Base-by-base conservation (phyloP, 2,329 filamentous ascomycete species). In the Neofusicoccum umdonicola region DNA sequence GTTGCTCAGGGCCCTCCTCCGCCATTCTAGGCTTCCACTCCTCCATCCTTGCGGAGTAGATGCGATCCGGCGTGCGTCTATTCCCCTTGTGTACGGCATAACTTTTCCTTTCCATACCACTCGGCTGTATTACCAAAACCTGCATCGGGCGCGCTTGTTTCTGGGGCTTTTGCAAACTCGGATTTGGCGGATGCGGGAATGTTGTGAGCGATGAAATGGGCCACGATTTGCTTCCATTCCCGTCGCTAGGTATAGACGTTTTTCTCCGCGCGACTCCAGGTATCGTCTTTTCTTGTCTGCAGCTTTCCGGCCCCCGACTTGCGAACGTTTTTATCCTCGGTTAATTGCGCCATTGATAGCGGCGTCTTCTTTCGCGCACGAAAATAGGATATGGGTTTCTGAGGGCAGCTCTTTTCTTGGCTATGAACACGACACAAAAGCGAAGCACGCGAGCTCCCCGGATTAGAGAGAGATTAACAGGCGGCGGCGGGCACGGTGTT, bases 1-100 rank as follows among this genome's bases (percentile, higher is more conserved):
- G 66, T 68, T 22, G 72, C 69, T 48, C 70, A 72, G 31, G 70
- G 71, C 19, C 71, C 72, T 37, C 70, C 77, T 27, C 77, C 77
- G 62, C 77, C 77, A n/a, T 79, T 79, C 67, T 79, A 78, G 72
- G 71, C 68, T 44, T 65, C 62, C 63, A 17, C n/a, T 5, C 11
- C 56, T 19, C 39, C 31, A 22, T 19, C 13, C 31, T 39, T 5
- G 7, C n/a, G 47, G 56, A 37, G n/a, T 37, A 47, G 41, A 45
- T 35, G 17, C 19, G 3, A n/a, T 13, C 42, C 27, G 19, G 27
- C 56, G 44, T 58, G 15, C 37, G 27, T 60, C 56, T 60, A 37
- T n/a, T 35, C 41, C 27, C 27, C 39, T 19, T 39, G 22, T 63
- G 48, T 63, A 63, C 48, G 47, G 44, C 61, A 63, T 63, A 52